Base-by-base conservation (phyloP, 148 eudicot species). In the Linanthus parryae region DNA sequence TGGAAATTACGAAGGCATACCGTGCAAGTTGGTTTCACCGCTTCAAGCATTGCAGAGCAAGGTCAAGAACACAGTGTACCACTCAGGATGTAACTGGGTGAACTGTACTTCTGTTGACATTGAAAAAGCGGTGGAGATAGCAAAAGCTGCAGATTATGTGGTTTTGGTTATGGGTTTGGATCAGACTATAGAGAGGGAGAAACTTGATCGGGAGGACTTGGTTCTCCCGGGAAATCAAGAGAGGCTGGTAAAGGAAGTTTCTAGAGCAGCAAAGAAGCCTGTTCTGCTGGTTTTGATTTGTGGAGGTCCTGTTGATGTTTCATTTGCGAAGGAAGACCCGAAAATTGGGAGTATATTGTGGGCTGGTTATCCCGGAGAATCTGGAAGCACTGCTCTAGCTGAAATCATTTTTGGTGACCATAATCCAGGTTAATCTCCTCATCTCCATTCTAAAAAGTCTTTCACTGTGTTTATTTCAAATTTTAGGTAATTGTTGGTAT, bases 281-380 rank as follows among this genome's bases (percentile, higher is more conserved):
- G 76, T 88, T 42, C 65, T 81, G 24, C 43, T 88, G 50, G 88
- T 88, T 15, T 15, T 26, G 15, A 3, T 42, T 16, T 29, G 38
- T 20, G 58, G 49, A 12, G 52, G 26, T 1, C 40, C 44, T n/a
- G 18, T 51, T 9, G 42, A 25, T 53, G 18, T 47, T 31, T n/a
- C 36, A 24, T 48, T 48, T 29, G 53, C 38, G 30, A 27, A 41
- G 27, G 28, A 10, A 3, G 12, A 27, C 7, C 54, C 36, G 23
- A 85, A 73, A 44, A 67, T 91, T n/a, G 95, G 89, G 25, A 52
- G 79, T 52, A 91, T 91, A 19, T 48, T 91, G 53, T 91, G 97
- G 95, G 95, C 80, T 34, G 97, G 97, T 24, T 91, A 86, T 59
- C 97, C 95, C 0, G 95, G 95, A 5, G 82, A 91, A 69, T 84